phyloP scores from a whole-genome alignment of 495 filamentous ascomycete species.

The Xylaria sp. region DNA sequence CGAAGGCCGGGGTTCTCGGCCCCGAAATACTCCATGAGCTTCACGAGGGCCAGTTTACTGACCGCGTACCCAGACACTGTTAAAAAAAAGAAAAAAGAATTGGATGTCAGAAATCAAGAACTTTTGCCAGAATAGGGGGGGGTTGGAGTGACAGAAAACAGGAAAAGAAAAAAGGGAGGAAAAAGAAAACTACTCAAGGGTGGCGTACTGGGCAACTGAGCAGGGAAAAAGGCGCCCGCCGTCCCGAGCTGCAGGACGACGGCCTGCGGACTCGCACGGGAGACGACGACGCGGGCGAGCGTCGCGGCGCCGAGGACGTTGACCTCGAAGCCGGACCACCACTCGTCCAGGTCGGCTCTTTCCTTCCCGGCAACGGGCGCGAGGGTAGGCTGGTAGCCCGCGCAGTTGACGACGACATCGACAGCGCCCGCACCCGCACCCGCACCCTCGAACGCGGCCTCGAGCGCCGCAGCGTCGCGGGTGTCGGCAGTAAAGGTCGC shows the following conservation, averaged over 20 bases:
- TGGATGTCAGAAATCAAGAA: neutral
- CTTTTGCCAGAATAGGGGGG: neutral
- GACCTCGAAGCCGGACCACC: constrained; percentile 40
- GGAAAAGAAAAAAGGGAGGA: too few species aligned
- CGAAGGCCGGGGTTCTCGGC: constrained; percentile 50
- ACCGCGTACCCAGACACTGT: constrained; percentile 41
- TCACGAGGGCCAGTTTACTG: constrained; percentile 49
- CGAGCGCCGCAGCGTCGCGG: constrained; percentile 32
- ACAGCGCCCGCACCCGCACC: constrained; percentile 10
- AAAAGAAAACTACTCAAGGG: neutral
- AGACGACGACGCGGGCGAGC: constrained; percentile 34
- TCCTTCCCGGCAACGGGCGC: constrained; percentile 25
- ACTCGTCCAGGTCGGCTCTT: constrained; percentile 32
- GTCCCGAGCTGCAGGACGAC: constrained; percentile 46
- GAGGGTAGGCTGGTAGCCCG: constrained; percentile 12
- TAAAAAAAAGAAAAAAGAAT: neutral
- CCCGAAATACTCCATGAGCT: constrained; percentile 49
- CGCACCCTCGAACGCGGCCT: constrained; percentile 22
- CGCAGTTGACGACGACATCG: constrained; percentile 46
- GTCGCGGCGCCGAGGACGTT: constrained; percentile 36
- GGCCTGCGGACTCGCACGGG: constrained; percentile 31
- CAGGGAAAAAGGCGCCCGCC: constrained; percentile 37
- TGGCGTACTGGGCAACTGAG: constrained; percentile 26
- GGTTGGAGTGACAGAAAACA: too few species aligned
- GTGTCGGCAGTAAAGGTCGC: constrained; percentile 39